phyloP scores from a whole-genome alignment of 139 green algal genomes.

The Zygnema circumcarinatum region DNA sequence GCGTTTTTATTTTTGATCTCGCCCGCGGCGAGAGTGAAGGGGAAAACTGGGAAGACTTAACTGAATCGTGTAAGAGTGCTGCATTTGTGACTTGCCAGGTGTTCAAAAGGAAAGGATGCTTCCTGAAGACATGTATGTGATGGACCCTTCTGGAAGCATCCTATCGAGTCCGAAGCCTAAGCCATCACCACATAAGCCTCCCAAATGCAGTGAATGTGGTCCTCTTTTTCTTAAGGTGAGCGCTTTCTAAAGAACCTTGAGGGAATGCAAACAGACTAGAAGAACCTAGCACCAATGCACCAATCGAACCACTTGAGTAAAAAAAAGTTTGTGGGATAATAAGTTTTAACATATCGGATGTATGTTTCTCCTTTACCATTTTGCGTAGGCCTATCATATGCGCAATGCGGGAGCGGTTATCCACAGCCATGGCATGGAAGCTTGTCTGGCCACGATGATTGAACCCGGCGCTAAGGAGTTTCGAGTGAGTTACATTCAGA shows the following conservation, averaged over 20 bases:
- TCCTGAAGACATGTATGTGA: constrained; percentile 91
- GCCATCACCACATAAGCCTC: constrained; percentile 66
- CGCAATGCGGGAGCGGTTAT: constrained; percentile 88
- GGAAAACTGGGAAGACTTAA: not conserved
- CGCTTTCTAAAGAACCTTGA: too few species aligned
- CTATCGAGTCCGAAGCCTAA: constrained; percentile 61
- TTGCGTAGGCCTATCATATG: constrained; percentile 79
- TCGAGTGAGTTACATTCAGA: constrained; percentile 32
- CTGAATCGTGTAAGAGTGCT: not conserved
- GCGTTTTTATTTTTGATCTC: too few species aligned
- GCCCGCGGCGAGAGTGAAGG: not conserved
- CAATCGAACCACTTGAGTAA: constrained; percentile 53
- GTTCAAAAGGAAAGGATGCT: constrained; percentile 97
- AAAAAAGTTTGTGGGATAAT: constrained; percentile 52
- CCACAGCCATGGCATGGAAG: constrained; percentile 88
- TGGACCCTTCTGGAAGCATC: constrained; percentile 77
- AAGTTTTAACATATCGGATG: too few species aligned
- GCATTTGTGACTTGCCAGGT: constrained; percentile 52
- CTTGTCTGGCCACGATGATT: constrained; percentile 88
- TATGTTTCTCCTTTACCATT: not conserved
- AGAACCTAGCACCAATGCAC: not conserved
- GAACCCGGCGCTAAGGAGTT: constrained; percentile 81
- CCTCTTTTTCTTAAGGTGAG: constrained; percentile 59
- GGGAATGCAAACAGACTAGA: too few species aligned
- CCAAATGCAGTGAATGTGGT: constrained; percentile 90